A percentile compares a stretch with the other conserved stretches of the same genome.
These are phyloP conservation scores for Eucalyptus sideroxylon DNA, from an alignment of 345 rosid species.

Conservation along the genomic window DNA sequence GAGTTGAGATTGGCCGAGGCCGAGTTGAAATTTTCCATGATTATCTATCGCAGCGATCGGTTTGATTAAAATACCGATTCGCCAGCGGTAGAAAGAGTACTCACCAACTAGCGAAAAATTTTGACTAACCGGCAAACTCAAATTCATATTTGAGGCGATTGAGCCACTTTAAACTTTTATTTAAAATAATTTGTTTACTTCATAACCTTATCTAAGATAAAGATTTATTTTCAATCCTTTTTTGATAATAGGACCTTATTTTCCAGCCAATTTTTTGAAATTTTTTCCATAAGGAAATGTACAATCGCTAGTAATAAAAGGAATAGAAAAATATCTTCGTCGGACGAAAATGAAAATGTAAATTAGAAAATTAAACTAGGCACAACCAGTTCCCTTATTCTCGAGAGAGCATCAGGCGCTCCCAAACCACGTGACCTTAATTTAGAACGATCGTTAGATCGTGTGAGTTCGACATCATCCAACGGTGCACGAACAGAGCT, in stretches of 20 bases:
- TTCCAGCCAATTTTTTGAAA: fast-evolving
- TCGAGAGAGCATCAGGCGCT: not conserved
- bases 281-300: not conserved
- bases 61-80: too few species aligned
- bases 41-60: fast-evolving
- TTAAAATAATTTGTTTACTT: fast-evolving
- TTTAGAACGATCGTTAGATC: not conserved
- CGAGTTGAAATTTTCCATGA: not conserved
- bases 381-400: not conserved
- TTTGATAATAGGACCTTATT: fast-evolving
- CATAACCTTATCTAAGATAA: fast-evolving
- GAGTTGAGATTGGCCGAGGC: not conserved
- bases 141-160: fast-evolving
- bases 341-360: not conserved
- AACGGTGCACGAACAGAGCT: not conserved
- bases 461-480: not conserved
- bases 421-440: not conserved
- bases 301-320: not conserved
- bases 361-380: not conserved
- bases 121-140: fast-evolving
- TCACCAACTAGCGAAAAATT: fast-evolving
- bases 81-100: fast-evolving
- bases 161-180: fast-evolving
- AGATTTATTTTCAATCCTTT: fast-evolving
- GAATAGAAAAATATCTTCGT: not conserved